Evolutionary conservation across 2,329 filamentous ascomycete genomes (phyloP), one percentile per base, ranked within the genome.

Genomic region (Calonectria hongkongensis): DNA sequence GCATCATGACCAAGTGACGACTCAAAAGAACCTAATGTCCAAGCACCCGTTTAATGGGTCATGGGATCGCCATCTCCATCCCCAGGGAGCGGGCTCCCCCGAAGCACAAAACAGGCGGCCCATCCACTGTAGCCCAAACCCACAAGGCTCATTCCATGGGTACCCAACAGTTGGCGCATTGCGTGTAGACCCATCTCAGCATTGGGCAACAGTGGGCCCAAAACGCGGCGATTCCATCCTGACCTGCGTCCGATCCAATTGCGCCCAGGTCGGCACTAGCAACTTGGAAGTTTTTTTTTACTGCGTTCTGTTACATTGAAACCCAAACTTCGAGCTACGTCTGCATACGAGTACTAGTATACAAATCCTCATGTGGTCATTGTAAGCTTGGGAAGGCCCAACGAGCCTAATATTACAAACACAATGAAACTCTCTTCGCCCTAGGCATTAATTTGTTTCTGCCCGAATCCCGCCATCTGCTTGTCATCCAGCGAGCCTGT

Each of bases 201-300:
- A 63, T 71, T 71, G 70, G 70, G 65, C 70, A 64, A 71, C 39
- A 54, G 56, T 65, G 70, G 65, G 65, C 66, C 68, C 70, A 28
- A 68, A 54, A 68, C 56, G 39, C 30, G 48, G 41, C 51, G 27
- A 50, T 56, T 54, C 56, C 25, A 36, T 28, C 69, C 64, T 30
- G 15, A 9, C 48, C 7, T 36, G 33, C 63, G 15, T 3, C 28
- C 21, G 10, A 30, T 62, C 25, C 36, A 41, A 27, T 41, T 60
- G 16, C 30, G 25, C 25, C 54, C 43, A 16, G 66, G 25, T 64
- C 39, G 33, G 66, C 45, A 47, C 47, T 27, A 54, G n/a, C 56
- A 33, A 47, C 63, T 54, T 56, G 8, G 51, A 60, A 16, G 47
- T 47, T 64, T 66, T 71, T 71, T 54, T 54, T 56, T 5, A 25